Conservation (phyloP, 2,329 filamentous ascomycete species). For the Pestalotiopsis sp. region DNA sequence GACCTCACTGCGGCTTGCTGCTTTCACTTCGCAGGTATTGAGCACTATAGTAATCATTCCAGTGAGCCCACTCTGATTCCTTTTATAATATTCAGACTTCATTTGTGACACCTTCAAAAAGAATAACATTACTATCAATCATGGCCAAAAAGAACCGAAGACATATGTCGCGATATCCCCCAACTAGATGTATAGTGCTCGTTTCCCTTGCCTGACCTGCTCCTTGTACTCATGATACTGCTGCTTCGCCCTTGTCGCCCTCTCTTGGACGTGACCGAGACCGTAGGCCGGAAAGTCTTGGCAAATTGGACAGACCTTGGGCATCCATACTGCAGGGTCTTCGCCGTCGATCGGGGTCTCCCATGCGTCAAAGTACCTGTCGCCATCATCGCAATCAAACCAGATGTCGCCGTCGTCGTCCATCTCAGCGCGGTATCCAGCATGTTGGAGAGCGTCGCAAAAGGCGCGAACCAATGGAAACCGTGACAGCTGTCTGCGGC, state of each 20-base stretch:
- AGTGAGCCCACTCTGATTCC: too few species aligned
- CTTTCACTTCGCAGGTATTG: too few species aligned
- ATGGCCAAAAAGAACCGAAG: too few species aligned
- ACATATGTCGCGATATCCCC: too few species aligned
- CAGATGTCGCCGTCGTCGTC: background rate
- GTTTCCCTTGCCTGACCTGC: background rate
- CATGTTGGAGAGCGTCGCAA: background rate
- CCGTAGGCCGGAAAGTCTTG: background rate
- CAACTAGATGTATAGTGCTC: too few species aligned
- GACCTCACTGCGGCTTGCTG: too few species aligned
- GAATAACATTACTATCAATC: too few species aligned
- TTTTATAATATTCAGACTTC: too few species aligned
- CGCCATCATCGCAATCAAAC: background rate
- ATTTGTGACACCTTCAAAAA: too few species aligned
- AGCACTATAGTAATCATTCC: too few species aligned
- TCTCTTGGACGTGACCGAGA: background rate
- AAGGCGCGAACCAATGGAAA: background rate
- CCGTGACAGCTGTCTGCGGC: background rate
- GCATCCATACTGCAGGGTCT: background rate
- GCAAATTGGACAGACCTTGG: background rate
- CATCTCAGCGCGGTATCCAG: slow-evolving; percentile 4
- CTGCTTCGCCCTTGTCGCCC: background rate
- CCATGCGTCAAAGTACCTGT: background rate
- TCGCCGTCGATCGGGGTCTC: background rate
- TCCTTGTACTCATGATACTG: background rate